Evolutionary conservation across 176 grass and related monocot genomes (phyloP).

Genomic region (Carex pumila): DNA sequence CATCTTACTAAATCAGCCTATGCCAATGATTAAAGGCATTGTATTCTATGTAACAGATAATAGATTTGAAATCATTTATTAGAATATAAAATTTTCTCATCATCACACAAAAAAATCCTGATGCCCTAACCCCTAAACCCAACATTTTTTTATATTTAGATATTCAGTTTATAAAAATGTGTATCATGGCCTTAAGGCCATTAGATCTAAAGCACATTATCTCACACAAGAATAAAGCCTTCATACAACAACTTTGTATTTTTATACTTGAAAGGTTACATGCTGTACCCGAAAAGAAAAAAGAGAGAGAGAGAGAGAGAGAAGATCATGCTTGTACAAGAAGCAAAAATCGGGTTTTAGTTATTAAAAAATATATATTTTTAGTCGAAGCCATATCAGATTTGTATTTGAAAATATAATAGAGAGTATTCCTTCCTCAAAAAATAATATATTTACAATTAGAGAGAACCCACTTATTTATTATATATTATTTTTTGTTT

Average conservation of each 20-base stretch:
- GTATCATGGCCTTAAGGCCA: not conserved
- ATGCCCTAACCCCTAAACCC: too few relatives aligned
- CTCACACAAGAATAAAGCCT: not conserved
- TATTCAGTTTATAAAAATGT: not conserved
- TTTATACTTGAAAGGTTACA: not conserved
- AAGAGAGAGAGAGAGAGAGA: not conserved
- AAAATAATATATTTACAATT: too few relatives aligned
- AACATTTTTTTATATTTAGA: not conserved
- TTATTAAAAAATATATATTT: not conserved
- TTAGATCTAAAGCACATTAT: not conserved
- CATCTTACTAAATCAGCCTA: too few relatives aligned
- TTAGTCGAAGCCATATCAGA: too few relatives aligned
- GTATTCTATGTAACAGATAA: too few relatives aligned
- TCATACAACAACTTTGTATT: not conserved
- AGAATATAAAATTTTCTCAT: too few relatives aligned
- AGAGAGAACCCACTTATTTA: not conserved
- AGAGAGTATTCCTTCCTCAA: too few relatives aligned
- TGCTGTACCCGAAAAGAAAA: not conserved
- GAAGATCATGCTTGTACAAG: not conserved
- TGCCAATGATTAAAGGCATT: too few relatives aligned
- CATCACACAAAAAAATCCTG: too few relatives aligned
- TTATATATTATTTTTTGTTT: not conserved
- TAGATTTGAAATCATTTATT: too few relatives aligned
- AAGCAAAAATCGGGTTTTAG: not conserved
- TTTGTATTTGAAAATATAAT: too few relatives aligned